Evolutionary conservation across 1,139 yeast genomes (phyloP), one percentile per base, ranked within the genome.

Genomic region (Wickerhamomyces sp.): DNA sequence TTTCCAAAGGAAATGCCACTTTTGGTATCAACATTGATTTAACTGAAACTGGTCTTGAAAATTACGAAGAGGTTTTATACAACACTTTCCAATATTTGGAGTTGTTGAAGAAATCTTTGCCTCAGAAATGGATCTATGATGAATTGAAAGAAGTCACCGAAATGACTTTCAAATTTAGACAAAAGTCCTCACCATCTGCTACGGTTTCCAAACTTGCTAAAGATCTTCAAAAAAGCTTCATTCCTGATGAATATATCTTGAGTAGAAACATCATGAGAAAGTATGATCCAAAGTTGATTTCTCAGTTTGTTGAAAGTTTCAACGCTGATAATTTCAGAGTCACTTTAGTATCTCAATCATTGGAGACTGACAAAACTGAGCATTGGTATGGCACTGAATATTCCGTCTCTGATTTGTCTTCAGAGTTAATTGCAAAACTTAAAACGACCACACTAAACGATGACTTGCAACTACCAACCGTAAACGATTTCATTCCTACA

Each of bases 341-440:
- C 9, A 64, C 71, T 24, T 56, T 89, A 27, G 66, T 79, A 9
- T 70, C 84, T 1, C 77, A 73, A 45, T 59, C 61, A 7, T 58
- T 73, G 21, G 57, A 55, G 18, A 58, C 64, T 3, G 55, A 62
- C 32, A 44, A 60, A 16, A 65, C 51, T 13, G 98, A 91, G 57
- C 68, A 75, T 50, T 89, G 96, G 96, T 91, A 91, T 53, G 96
- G 95, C 5, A 87, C 97, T 1, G 82, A 83, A 45, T 85, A 87
- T 53, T 61, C 72, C 3, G 59, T 70, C 29, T 67, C 63, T 15
- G 62, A 65, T 13, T 56, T 86, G 17, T 62, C 75, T 3, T 27
- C 46, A 0, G 60, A 59, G 0, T 59, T 82, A 10, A 21, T 64
- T 16, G 33, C 57, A 2, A 49, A 54, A 28, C 50, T 82, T 16